A percentile compares a stretch with the other conserved stretches of the same genome.
These are phyloP conservation scores for Septoria petroselini DNA, from an alignment of 2,329 filamentous ascomycete species.

Conservation along the genomic window DNA sequence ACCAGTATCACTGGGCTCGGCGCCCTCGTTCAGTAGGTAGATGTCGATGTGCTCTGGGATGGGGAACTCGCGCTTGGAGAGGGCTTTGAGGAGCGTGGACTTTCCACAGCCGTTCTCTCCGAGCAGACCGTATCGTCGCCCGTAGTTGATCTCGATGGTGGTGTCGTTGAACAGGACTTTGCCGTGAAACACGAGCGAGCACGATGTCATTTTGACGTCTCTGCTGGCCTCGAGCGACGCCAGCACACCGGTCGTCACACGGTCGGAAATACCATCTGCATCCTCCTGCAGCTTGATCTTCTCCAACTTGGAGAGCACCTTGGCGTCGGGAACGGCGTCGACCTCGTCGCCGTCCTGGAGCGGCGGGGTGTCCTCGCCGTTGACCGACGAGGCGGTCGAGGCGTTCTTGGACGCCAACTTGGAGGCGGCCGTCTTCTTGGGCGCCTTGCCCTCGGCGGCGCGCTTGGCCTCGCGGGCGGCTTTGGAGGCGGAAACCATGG, in stretches of 20 bases:
- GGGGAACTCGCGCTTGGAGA: conserved; percentile 88
- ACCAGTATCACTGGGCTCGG: conserved; percentile 80
- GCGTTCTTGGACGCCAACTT: conserved; percentile 65
- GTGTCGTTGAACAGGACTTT: conserved; percentile 93
- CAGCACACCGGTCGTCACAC: conserved; percentile 95
- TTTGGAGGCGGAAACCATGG: conserved; percentile 67
- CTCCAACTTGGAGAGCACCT: conserved; percentile 73
- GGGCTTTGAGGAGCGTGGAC: conserved; percentile 94
- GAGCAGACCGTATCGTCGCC: conserved; percentile 87
- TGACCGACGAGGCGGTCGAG: conserved; percentile 63
- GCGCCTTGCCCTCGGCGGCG: conserved; percentile 65
- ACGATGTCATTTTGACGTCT: conserved; percentile 95
- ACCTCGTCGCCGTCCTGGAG: conserved; percentile 61
- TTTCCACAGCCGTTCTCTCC: conserved; percentile 99
- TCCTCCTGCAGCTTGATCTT: conserved; percentile 91
- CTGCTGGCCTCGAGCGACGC: conserved; percentile 78
- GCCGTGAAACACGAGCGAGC: conserved; percentile 94
- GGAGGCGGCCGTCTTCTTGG: conserved; percentile 72
- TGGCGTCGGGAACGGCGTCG: conserved; percentile 51
- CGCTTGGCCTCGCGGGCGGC: conserved; percentile 66
- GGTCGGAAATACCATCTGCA: conserved; percentile 91
- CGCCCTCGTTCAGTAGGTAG: conserved; percentile 96
- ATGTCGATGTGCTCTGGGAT: conserved; percentile 97
- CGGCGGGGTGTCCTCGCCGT: conserved; percentile 64
- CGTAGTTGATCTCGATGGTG: conserved; percentile 87